Conservation (phyloP, 768 basidiomycete genomes). For the Piloderma croceum region DNA sequence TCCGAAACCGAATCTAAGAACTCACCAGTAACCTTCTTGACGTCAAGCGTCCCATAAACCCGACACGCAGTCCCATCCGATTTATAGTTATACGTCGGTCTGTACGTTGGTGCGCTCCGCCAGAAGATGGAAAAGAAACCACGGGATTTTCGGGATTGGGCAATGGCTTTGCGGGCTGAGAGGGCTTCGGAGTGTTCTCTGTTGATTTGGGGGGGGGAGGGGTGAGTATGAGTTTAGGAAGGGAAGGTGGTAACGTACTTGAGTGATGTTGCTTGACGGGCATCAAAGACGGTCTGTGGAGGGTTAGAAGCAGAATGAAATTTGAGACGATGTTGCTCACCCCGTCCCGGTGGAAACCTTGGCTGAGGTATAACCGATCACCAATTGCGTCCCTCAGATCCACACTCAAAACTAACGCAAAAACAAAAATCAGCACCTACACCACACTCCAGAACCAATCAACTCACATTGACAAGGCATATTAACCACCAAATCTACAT, state of each 20-base stretch:
- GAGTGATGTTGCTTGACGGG: slow-evolving; percentile 72
- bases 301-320: not conserved
- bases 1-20: too few species aligned
- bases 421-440: slow-evolving; percentile 2
- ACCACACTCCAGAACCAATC: not conserved
- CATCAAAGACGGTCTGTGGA: slow-evolving; percentile 66
- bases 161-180: slow-evolving; percentile 62
- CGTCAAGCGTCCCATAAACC: slow-evolving; percentile 73
- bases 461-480: slow-evolving; percentile 89
- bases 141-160: slow-evolving; percentile 70
- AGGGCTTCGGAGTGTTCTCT: slow-evolving; percentile 63
- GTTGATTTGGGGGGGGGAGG: not conserved
- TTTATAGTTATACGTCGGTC: slow-evolving; percentile 69
- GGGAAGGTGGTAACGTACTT: slow-evolving; percentile 35
- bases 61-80: slow-evolving; percentile 75
- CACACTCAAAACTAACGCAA: slow-evolving; percentile 71
- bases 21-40: slow-evolving; percentile 86
- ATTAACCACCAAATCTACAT: slow-evolving; percentile 88
- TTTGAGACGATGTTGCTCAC: slow-evolving; percentile 34
- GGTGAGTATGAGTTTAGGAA: not conserved
- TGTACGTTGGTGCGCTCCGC: slow-evolving; percentile 41
- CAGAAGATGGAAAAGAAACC: slow-evolving; percentile 61
- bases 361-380: slow-evolving; percentile 79
- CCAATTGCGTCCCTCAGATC: slow-evolving; percentile 93
- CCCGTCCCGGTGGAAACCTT: slow-evolving; percentile 77